Evolutionary conservation across 768 basidiomycete genomes (phyloP).

Genomic region (Hericium alpestre): DNA sequence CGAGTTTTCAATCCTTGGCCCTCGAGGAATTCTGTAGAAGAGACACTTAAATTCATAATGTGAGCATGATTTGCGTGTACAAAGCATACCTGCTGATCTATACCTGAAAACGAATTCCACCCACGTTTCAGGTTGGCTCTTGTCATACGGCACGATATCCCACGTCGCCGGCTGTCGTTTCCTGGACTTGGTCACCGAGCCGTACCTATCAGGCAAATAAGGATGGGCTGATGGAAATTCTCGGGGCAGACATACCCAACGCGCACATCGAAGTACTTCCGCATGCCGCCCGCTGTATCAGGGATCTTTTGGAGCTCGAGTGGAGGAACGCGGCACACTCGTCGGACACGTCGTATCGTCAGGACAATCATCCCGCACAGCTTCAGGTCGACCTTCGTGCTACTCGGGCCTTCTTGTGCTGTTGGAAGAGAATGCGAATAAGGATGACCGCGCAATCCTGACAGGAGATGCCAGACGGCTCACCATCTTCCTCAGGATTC

Average conservation of each 20-base stretch:
- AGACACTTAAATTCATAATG: not conserved
- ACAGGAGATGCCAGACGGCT: constrained; percentile 20
- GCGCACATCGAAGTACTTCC: not conserved
- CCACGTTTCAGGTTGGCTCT: constrained; percentile 30
- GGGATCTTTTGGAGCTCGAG: not conserved
- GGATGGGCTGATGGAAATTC: not conserved
- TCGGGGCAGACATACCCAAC: not conserved
- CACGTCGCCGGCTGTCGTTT: constrained; percentile 42
- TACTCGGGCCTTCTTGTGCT: constrained; percentile 1
- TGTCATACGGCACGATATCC: constrained; percentile 39
- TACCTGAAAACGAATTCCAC: constrained; percentile 65
- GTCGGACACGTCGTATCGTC: constrained; percentile 1
- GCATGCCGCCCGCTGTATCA: not conserved
- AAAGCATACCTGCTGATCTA: constrained; percentile 34
- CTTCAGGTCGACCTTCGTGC: not conserved
- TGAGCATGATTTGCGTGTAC: not conserved
- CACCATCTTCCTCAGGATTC: constrained; percentile 20
- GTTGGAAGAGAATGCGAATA: not conserved
- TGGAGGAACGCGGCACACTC: not conserved
- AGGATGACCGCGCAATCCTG: not conserved
- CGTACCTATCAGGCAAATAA: constrained; percentile 40
- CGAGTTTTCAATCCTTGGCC: not conserved
- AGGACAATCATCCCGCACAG: constrained; percentile 2
- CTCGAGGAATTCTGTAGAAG: not conserved
- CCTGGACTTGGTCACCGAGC: constrained; percentile 13